phyloP scores from a whole-genome alignment of 345 rosid genomes.

The Turnera subulata region DNA sequence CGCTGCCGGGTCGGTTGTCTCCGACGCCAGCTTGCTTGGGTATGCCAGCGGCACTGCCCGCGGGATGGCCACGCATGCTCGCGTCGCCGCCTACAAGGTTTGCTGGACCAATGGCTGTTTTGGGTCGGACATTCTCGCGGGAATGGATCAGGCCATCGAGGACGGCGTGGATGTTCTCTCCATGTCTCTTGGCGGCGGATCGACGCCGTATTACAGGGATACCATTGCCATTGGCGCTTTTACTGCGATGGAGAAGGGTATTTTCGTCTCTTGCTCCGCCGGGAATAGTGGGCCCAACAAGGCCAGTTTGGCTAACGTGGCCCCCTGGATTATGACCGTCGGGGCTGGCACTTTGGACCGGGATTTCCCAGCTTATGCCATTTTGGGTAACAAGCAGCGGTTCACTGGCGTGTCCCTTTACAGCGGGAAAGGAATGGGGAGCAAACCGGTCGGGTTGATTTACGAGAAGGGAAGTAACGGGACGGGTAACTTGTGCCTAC shows the following conservation, averaged over 20 bases:
- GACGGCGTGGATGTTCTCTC: conserved; percentile 96
- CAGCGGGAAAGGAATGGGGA: conserved; percentile 62
- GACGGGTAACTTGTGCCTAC: conserved; percentile 58
- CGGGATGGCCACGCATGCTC: conserved; percentile 75
- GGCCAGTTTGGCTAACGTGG: conserved; percentile 65
- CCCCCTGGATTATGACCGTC: conserved; percentile 95
- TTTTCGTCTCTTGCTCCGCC: conserved; percentile 74
- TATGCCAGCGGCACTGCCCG: conserved; percentile 76
- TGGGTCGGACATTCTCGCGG: conserved; percentile 79
- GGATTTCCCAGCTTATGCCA: conserved; percentile 69
- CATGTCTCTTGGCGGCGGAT: conserved; percentile 75
- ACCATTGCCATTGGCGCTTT: conserved; percentile 69
- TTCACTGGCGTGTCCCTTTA: conserved; percentile 69
- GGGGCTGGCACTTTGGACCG: conserved; percentile 91
- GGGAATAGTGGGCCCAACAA: conserved; percentile 73
- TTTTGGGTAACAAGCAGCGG: conserved; percentile 42
- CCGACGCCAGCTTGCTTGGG: conserved; percentile 73
- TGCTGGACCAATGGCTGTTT: conserved; percentile 73
- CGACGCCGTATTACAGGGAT: conserved; percentile 59
- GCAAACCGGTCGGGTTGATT: conserved; percentile 44
- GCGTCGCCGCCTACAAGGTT: conserved; percentile 77
- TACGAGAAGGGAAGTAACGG: conserved; percentile 38
- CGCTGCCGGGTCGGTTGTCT: conserved; percentile 66
- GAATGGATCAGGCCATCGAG: conserved; percentile 62
- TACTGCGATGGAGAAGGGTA: conserved; percentile 73